Evolutionary conservation across 768 basidiomycete genomes (phyloP).

Genomic region (Lentinula detonsa): DNA sequence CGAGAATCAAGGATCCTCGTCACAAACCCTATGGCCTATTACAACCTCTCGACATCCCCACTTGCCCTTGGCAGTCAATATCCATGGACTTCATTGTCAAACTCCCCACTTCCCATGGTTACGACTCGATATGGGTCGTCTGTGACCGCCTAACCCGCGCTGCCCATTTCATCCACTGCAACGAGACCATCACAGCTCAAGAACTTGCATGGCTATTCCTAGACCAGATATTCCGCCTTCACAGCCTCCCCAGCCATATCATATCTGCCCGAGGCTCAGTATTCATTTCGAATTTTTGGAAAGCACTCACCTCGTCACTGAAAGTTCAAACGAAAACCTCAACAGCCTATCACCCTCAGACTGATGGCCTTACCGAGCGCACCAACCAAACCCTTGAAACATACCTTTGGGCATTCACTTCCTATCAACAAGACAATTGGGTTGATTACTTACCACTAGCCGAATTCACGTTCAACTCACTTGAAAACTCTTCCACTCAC

Average conservation of each 20-base stretch:
- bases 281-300: constrained; percentile 29
- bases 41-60: constrained; percentile 27
- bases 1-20: constrained; percentile 21
- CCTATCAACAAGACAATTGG: constrained; percentile 38
- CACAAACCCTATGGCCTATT: constrained; percentile 31
- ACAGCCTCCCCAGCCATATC: constrained; percentile 26
- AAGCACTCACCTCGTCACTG: constrained; percentile 5
- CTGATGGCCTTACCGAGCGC: constrained; percentile 29
- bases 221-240: constrained; percentile 23
- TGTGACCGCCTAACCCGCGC: constrained; percentile 23
- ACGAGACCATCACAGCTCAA: constrained; percentile 18
- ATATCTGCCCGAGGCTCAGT: constrained; percentile 25
- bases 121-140: constrained; percentile 22
- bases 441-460: constrained; percentile 30
- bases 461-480: constrained; percentile 36
- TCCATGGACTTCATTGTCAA: constrained; percentile 38
- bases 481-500: constrained; percentile 23
- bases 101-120: constrained; percentile 30
- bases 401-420: constrained; percentile 27
- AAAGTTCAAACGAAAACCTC: constrained; percentile 15
- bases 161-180: constrained; percentile 34
- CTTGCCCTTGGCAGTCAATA: constrained; percentile 29
- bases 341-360: constrained; percentile 39
- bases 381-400: constrained; percentile 29
- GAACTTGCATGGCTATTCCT: constrained; percentile 24